phyloP scores from a whole-genome alignment of 2,329 filamentous ascomycete genomes.

The Alternaria postmessia region DNA sequence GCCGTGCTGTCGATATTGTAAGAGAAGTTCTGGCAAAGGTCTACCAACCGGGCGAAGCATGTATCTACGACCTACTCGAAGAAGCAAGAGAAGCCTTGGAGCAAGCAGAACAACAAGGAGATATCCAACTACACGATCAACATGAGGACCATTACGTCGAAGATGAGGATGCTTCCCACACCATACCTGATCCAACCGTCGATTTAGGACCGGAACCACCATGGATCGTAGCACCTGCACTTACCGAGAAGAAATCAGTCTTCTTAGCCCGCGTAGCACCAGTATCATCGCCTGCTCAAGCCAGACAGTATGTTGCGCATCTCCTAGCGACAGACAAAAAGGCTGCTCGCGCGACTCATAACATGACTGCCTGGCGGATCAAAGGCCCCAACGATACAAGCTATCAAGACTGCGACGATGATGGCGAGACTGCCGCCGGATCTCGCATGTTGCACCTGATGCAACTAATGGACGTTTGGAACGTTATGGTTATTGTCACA shows the following conservation, averaged over 20 bases:
- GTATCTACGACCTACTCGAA: constrained; percentile 90
- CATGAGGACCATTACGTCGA: constrained; percentile 14
- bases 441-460: constrained; percentile 85
- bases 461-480: constrained; percentile 94
- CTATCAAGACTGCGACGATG: constrained; percentile 93
- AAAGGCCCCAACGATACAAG: constrained; percentile 63
- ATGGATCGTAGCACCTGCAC: constrained; percentile 78
- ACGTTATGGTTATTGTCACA: constrained; percentile 90
- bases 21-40: constrained; percentile 71
- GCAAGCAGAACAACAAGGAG: constrained; percentile 55
- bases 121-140: constrained; percentile 37
- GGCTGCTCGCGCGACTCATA: constrained; percentile 87
- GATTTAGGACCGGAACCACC: constrained; percentile 57
- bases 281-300: constrained; percentile 75
- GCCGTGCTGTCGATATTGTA: constrained; percentile 73
- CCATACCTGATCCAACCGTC: constrained; percentile 15
- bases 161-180: constrained; percentile 5
- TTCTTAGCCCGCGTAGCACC: constrained; percentile 81
- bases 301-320: constrained; percentile 74
- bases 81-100: constrained; percentile 59
- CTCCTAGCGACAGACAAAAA: constrained; percentile 84
- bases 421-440: constrained; percentile 93
- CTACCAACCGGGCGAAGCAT: constrained; percentile 78
- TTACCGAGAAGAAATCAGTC: constrained; percentile 84
- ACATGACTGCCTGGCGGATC: constrained; percentile 94